phyloP scores from a whole-genome alignment of 768 basidiomycete species.

The Calvatia gigantea region DNA sequence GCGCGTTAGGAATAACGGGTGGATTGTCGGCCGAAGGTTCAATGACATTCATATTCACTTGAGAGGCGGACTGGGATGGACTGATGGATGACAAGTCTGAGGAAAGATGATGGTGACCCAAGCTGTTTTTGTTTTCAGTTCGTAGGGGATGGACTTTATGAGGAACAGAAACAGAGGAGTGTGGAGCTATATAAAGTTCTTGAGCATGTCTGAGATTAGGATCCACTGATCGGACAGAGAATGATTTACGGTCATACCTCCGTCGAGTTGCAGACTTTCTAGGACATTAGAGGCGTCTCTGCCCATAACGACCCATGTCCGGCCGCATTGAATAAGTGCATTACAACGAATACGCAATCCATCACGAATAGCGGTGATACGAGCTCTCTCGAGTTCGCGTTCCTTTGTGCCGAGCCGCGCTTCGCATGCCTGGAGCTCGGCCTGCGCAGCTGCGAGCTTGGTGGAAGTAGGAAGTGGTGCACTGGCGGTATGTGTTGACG shows the following conservation, averaged over 20 bases:
- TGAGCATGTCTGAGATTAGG: background rate
- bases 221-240: no score
- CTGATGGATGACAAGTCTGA: slow-evolving; percentile 9
- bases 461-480: slow-evolving; percentile 28
- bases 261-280: slow-evolving; percentile 30
- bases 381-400: slow-evolving; percentile 49
- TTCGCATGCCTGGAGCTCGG: slow-evolving; percentile 82
- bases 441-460: slow-evolving; percentile 67
- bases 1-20: slow-evolving; percentile 9
- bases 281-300: slow-evolving; percentile 49
- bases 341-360: slow-evolving; percentile 61
- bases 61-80: slow-evolving; percentile 13
- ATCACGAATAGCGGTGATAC: slow-evolving; percentile 53
- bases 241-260: no score
- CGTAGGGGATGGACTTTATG: slow-evolving; percentile 1
- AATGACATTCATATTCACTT: slow-evolving; percentile 6
- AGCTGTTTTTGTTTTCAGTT: background rate
- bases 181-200: slow-evolving; percentile 6
- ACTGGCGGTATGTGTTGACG: slow-evolving; percentile 15
- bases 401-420: slow-evolving; percentile 69
- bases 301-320: slow-evolving; percentile 66
- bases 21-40: background rate
- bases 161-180: background rate
- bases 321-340: slow-evolving; percentile 68
- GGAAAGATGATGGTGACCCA: background rate